Conservation (phyloP, 2,329 filamentous ascomycete genomes). For the Exophiala calicioides region DNA sequence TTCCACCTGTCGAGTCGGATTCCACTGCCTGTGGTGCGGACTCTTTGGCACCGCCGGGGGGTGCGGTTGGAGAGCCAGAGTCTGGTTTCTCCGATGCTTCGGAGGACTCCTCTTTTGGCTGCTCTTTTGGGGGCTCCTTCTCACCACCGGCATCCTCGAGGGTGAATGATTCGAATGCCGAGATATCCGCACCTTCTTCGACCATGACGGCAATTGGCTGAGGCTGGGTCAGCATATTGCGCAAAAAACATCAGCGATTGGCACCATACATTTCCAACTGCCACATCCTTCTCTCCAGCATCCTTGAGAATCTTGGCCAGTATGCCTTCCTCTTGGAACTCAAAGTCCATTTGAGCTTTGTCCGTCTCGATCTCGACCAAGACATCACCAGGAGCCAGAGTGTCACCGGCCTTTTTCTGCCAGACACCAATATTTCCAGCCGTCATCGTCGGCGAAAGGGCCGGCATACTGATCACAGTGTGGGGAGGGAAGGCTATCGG, state of each 20-base stretch:
- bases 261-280: conserved; percentile 95
- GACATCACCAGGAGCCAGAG: conserved; percentile 86
- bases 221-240: conserved; percentile 34
- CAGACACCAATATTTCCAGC: conserved; percentile 93
- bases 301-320: conserved; percentile 93
- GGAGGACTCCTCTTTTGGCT: conserved; percentile 65
- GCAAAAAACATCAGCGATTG: no score
- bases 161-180: conserved; percentile 85
- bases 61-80: conserved; percentile 60
- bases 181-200: conserved; percentile 84
- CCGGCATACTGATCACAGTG: conserved; percentile 95
- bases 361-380: conserved; percentile 98
- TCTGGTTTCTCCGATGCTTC: conserved; percentile 62
- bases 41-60: conserved; percentile 53
- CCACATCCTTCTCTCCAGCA: conserved; percentile 86
- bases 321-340: conserved; percentile 97
- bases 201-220: conserved; percentile 95
- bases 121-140: conserved; percentile 60
- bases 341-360: conserved; percentile 99
- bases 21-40: conserved; percentile 63
- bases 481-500: conserved; percentile 83
- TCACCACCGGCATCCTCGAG: conserved; percentile 89
- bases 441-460: conserved; percentile 96
- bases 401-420: conserved; percentile 96
- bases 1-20: conserved; percentile 66